Conservation (phyloP, 148 eudicot species). For the Hydrangea macrophylla region DNA sequence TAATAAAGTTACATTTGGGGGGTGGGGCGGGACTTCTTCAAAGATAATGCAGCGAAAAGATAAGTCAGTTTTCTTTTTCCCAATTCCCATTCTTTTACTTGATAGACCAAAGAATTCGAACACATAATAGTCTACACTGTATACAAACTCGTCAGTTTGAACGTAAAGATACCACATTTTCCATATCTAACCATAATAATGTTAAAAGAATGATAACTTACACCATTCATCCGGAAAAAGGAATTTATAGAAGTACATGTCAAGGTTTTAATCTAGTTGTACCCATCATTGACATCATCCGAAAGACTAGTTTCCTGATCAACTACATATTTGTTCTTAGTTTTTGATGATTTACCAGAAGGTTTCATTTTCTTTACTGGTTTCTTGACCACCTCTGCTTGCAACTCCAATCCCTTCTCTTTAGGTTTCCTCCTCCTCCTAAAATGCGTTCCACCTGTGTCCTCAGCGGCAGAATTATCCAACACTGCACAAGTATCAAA, state of each 20-base stretch:
- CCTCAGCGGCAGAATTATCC: slow-evolving; percentile 70
- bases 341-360: slow-evolving; percentile 29
- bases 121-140: no score
- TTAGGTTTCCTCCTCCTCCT: slow-evolving; percentile 83
- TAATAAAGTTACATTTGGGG: no score
- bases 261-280: slow-evolving; percentile 6
- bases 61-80: no score
- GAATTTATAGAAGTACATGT: slow-evolving; percentile 1
- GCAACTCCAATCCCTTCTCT: slow-evolving; percentile 68
- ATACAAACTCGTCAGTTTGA: no score
- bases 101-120: no score
- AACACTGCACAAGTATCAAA: slow-evolving; percentile 31
- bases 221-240: neutral
- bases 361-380: slow-evolving; percentile 38
- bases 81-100: no score
- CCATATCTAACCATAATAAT: no score
- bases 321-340: slow-evolving; percentile 17
- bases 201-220: no score
- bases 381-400: slow-evolving; percentile 65
- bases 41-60: no score
- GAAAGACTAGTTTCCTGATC: slow-evolving; percentile 24
- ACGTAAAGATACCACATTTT: no score
- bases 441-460: slow-evolving; percentile 45
- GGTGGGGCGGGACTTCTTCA: no score
- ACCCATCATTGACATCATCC: slow-evolving; percentile 28